These are phyloP conservation scores for Pseudogymnoascus sp. DNA, from an alignment of 2,329 filamentous ascomycete species.

Conservation along the genomic window DNA sequence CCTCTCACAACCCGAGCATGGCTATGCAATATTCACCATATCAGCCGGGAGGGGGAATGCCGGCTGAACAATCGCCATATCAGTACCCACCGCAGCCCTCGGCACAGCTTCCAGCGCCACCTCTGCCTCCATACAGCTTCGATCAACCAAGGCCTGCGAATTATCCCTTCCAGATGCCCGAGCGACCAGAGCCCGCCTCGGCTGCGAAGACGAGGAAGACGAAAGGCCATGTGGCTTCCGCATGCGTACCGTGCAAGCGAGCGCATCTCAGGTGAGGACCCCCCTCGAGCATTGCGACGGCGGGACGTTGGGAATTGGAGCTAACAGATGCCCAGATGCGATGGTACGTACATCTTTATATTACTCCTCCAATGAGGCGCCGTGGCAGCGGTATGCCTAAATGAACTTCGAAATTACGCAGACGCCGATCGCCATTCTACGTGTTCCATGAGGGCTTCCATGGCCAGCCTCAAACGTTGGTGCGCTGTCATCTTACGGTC, in stretches of 20 bases:
- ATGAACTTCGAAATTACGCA: slow-evolving; percentile 3
- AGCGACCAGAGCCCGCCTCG: slow-evolving; percentile 23
- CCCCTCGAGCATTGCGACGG: neutral
- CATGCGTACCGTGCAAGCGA: slow-evolving; percentile 77
- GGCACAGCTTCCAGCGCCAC: neutral
- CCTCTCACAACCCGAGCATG: neutral
- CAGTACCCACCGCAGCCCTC: neutral
- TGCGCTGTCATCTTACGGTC: neutral
- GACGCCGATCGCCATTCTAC: neutral
- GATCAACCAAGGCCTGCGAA: neutral
- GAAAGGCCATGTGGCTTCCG: slow-evolving; percentile 75
- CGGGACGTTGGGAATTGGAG: slow-evolving; percentile 4
- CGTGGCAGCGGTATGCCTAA: neutral
- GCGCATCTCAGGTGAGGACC: slow-evolving; percentile 58
- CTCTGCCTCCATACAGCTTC: neutral
- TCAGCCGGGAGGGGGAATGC: slow-evolving; percentile 15
- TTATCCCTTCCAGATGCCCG: neutral
- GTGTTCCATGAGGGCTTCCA: neutral
- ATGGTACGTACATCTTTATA: slow-evolving; percentile 44
- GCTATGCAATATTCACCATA: slow-evolving; percentile 19
- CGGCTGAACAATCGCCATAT: neutral
- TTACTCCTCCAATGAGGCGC: slow-evolving; percentile 10
- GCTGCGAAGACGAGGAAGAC: slow-evolving; percentile 54
- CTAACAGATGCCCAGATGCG: slow-evolving; percentile 43
- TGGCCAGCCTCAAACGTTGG: neutral